Conservation (phyloP, 306 rosid genomes). For the Alnus rubra region DNA sequence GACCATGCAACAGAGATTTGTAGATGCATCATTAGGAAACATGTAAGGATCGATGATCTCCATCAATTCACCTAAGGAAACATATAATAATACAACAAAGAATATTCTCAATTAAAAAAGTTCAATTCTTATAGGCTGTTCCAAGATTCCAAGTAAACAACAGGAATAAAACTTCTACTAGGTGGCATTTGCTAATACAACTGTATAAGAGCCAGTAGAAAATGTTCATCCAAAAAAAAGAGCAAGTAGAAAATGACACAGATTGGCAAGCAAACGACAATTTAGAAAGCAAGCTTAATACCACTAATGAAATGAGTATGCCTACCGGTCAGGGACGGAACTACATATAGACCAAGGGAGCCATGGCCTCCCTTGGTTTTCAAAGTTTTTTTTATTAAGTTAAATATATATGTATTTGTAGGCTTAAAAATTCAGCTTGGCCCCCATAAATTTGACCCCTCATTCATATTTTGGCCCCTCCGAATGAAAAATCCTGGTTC, state of each 20-base stretch:
- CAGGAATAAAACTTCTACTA: not conserved
- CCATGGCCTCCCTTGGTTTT: too few relatives aligned
- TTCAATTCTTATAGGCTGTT: not conserved
- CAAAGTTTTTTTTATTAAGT: too few relatives aligned
- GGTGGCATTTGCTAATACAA: not conserved
- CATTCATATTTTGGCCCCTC: too few relatives aligned
- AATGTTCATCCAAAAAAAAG: too few relatives aligned
- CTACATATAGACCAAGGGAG: too few relatives aligned
- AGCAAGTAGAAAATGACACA: not conserved
- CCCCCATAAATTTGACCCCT: too few relatives aligned
- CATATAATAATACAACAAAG: constrained; percentile 5
- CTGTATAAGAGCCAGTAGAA: not conserved
- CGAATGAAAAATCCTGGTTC: too few relatives aligned
- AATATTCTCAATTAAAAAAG: not conserved
- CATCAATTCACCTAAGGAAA: constrained; percentile 9
- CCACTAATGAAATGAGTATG: not conserved
- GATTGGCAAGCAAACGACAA: not conserved
- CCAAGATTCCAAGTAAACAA: too few relatives aligned
- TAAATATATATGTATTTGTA: too few relatives aligned
- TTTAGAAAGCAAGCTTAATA: not conserved
- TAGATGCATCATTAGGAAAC: constrained; percentile 5
- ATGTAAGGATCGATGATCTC: constrained; percentile 5
- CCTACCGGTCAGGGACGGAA: not conserved
- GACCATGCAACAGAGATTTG: not conserved
- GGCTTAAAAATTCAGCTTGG: too few relatives aligned